A percentile compares a stretch with the other conserved stretches of the same genome.
phyloP scores from a whole-genome alignment of 306 rosid genomes.

The Trifolium repens region DNA sequence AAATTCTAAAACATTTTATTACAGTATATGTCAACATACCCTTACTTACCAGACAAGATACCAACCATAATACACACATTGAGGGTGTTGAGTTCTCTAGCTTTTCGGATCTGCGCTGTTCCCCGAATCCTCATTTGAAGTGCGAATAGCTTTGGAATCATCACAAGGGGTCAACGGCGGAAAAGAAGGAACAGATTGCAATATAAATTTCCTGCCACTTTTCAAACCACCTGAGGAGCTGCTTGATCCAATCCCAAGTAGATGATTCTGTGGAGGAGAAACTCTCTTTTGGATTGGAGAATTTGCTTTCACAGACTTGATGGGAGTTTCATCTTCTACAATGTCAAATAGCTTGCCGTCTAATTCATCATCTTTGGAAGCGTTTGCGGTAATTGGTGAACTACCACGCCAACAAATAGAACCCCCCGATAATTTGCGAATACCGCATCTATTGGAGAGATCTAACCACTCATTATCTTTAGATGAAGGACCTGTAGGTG shows the following conservation, averaged over 20 bases:
- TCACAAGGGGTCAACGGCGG: conserved; percentile 67
- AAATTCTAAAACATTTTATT: background rate
- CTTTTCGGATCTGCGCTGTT: conserved; percentile 28
- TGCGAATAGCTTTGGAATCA: conserved; percentile 41
- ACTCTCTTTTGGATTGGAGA: conserved; percentile 74
- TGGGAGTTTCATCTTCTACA: conserved; percentile 62
- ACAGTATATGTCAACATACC: conserved; percentile 3
- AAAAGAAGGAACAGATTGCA: conserved; percentile 60
- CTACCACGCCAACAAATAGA: conserved; percentile 47
- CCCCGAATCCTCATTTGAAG: conserved; percentile 35
- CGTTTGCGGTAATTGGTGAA: conserved; percentile 60
- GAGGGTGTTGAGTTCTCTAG: conserved; percentile 27
- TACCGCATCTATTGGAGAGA: conserved; percentile 31
- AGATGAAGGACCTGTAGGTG: background rate
- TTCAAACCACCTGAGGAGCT: conserved; percentile 54
- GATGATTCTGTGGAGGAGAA: conserved; percentile 65
- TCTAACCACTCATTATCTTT: conserved; percentile 9
- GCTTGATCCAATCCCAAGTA: conserved; percentile 47
- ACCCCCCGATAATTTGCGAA: conserved; percentile 39
- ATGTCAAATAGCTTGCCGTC: conserved; percentile 45
- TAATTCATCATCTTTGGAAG: conserved; percentile 44
- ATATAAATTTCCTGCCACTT: conserved; percentile 59
- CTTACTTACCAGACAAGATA: conserved; percentile 30
- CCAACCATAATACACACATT: conserved; percentile 32
- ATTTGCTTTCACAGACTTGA: conserved; percentile 52